A percentile compares a stretch with the other conserved stretches of the same genome.
phyloP scores from a whole-genome alignment of 2,329 filamentous ascomycete species.

The Fusarium citri region DNA sequence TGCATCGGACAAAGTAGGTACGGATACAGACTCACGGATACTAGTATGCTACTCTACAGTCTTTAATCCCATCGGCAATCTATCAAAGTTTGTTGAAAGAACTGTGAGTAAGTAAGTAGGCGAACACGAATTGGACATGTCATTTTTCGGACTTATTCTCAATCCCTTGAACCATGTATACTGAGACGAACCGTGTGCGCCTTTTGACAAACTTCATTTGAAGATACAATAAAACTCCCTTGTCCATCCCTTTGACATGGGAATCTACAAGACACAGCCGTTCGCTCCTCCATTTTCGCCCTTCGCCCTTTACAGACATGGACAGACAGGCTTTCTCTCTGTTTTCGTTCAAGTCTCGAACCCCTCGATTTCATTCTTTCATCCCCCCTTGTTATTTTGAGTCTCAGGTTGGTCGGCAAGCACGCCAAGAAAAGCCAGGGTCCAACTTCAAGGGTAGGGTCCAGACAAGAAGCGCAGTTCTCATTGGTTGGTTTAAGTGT shows the following conservation, averaged over 20 bases:
- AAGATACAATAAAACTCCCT: slow-evolving; percentile 15
- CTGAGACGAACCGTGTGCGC: slow-evolving; percentile 10
- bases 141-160: slow-evolving; percentile 26
- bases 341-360: slow-evolving; percentile 16
- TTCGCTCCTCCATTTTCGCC: slow-evolving; percentile 19
- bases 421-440: slow-evolving; percentile 30
- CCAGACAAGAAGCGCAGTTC: slow-evolving; percentile 6
- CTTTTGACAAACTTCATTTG: slow-evolving; percentile 12
- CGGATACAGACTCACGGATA: neutral
- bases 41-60: neutral
- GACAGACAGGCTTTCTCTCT: neutral
- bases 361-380: slow-evolving; percentile 17
- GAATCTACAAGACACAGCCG: slow-evolving; percentile 40
- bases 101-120: neutral
- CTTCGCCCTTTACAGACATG: slow-evolving; percentile 26
- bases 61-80: slow-evolving; percentile 5
- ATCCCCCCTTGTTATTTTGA: slow-evolving; percentile 27
- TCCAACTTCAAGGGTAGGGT: slow-evolving; percentile 9
- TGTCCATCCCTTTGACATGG: slow-evolving; percentile 31
- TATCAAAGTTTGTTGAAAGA: neutral
- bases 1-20: neutral
- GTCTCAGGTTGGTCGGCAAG: slow-evolving; percentile 45
- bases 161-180: slow-evolving; percentile 1
- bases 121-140: neutral
- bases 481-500: slow-evolving; percentile 40